Evolutionary conservation across 2,329 filamentous ascomycete genomes (phyloP), one percentile per base, ranked within the genome.

Genomic region (Phyllosticta citriasiana): DNA sequence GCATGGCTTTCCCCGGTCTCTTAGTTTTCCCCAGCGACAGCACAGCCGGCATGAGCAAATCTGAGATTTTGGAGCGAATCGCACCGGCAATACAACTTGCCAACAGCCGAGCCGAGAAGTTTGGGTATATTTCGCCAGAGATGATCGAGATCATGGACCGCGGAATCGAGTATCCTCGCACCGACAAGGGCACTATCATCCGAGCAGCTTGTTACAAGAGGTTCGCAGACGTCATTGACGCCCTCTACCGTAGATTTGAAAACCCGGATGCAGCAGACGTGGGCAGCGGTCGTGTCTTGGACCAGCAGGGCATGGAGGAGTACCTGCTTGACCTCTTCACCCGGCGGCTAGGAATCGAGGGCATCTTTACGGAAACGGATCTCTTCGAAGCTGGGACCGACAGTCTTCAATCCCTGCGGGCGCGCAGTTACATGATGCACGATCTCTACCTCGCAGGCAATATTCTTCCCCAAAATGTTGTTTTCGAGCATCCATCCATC

Each of bases 341-440:
- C 19, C 65, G 67, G 47, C 63, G 66, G 26, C 57, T 69, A 25
- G 64, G 63, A 24, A 60, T 67, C 3, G 66, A 66, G 67, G 57
- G 64, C 26, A 69, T 57, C 1, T 66, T 53, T 27, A 27, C 66
- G 62, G 77, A 79, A 19, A 76, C 78, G 0, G 84, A 87, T 67
- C 82, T 88, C 66, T 87, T 86, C 66, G 71, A 76, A 0, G 71
- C 77, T 0, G 84, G 84, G 0, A 73, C 86, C 1, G 84, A 87
- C 67, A 83, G 80, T 54, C 69, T 87, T 26, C 81, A 84, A 63
- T 80, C 82, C 1, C 83, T 84, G 27, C 78, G 79, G 58, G 78
- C 84, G 62, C 78, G 84, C 64, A 76, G 76, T 16, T 70, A 74
- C 1, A 79, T 88, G 27, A 71, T 82, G 59, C 77, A 78, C 12